These are phyloP conservation scores for Cutaneotrichosporon sp. DNA, from an alignment of 1,284 basidiomycete genomes.

Conservation along the genomic window DNA sequence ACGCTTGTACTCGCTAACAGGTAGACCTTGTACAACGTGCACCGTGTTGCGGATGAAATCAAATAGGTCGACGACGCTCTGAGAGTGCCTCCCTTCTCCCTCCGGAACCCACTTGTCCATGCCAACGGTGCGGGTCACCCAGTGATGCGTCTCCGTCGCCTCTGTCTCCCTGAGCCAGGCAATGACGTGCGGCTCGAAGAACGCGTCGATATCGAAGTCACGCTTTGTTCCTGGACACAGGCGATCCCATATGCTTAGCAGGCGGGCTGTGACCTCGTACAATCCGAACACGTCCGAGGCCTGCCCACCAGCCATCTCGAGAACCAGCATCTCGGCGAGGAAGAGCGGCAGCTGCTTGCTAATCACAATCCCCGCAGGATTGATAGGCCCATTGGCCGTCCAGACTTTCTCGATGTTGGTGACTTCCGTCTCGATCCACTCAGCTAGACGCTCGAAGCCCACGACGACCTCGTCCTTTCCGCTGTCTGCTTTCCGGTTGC, in stretches of 20 bases:
- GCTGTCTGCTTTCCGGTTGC: constrained; percentile 18
- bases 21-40: constrained; percentile 39
- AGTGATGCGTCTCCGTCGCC: constrained; percentile 41
- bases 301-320: constrained; percentile 34
- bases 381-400: constrained; percentile 30
- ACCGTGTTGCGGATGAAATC: constrained; percentile 43
- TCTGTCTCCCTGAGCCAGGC: constrained; percentile 47
- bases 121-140: constrained; percentile 45
- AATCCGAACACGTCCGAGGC: constrained; percentile 42
- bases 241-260: constrained; percentile 41
- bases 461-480: constrained; percentile 31
- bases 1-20: constrained; percentile 44
- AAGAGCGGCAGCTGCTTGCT: constrained; percentile 46
- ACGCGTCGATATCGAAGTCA: constrained; percentile 43
- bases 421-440: constrained; percentile 44
- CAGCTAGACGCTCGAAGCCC: constrained; percentile 40
- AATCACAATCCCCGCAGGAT: constrained; percentile 42
- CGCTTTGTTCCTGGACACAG: constrained; percentile 33
- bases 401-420: constrained; percentile 33
- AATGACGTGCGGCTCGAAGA: constrained; percentile 48
- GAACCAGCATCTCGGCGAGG: constrained; percentile 43
- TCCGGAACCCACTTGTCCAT: constrained; percentile 49
- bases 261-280: constrained; percentile 40
- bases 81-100: constrained; percentile 38
- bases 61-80: constrained; percentile 47